Percentiles rank a stretch among this genome's conserved stretches.
Evolutionary conservation across 768 basidiomycete genomes (phyloP).

Genomic region (Melanogaster broomeanus): DNA sequence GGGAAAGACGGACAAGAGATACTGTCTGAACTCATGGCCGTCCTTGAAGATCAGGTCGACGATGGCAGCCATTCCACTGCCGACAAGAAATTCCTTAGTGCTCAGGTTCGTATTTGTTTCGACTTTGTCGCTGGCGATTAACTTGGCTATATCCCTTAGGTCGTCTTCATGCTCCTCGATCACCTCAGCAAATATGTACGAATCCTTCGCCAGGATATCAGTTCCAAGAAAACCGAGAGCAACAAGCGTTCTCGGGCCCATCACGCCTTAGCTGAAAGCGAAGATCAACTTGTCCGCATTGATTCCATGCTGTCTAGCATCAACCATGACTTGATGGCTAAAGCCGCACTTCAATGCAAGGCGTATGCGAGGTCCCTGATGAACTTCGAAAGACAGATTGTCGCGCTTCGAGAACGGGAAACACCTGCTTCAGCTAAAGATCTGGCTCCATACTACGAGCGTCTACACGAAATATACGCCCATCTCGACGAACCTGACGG

Average conservation of each 20-base stretch:
- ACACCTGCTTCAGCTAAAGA: constrained; percentile 46
- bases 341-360: constrained; percentile 92
- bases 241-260: constrained; percentile 49
- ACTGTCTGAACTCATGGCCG: constrained; percentile 71
- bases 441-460: constrained; percentile 67
- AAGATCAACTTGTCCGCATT: constrained; percentile 66
- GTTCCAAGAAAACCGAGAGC: constrained; percentile 47
- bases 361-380: constrained; percentile 92
- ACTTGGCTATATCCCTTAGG: constrained; percentile 47
- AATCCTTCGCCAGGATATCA: constrained; percentile 66
- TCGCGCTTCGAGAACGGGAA: constrained; percentile 45
- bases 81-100: constrained; percentile 87
- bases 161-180: constrained; percentile 91
- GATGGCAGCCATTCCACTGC: constrained; percentile 53
- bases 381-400: constrained; percentile 88
- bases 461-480: constrained; percentile 93
- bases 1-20: constrained; percentile 65
- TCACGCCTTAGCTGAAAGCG: constrained; percentile 37
- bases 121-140: neutral
- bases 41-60: constrained; percentile 86
- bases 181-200: constrained; percentile 92
- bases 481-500: constrained; percentile 97
- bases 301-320: constrained; percentile 85
- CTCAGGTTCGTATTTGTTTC: constrained; percentile 64
- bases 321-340: constrained; percentile 85